Base-by-base conservation (phyloP, 371 early-diverging fungal species). In the Mucor mucedo region DNA sequence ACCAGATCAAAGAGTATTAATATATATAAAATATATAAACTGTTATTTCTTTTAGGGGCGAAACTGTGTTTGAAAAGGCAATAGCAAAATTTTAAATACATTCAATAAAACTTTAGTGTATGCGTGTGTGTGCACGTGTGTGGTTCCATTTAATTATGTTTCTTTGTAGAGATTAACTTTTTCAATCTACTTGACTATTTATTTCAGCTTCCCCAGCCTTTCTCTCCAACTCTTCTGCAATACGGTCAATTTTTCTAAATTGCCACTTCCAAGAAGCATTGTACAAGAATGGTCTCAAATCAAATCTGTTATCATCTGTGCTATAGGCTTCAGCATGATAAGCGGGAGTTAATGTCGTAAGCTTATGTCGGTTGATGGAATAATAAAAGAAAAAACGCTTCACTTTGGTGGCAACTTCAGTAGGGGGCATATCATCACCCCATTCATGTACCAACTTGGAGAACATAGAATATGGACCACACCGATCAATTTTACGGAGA, bases 291-390 rank as follows among this genome's bases (percentile, higher is more conserved):
- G 95, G 99, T 1, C 98, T 84, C 66, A 96, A 71, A 65, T 99
- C 98, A 70, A 94, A 99, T 29, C 98, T 90, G 71, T 97, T 98
- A 69, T 98, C 98, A 68, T 98, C 99, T 0, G 98, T 95, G 38
- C 93, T 92, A 73, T 98, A 98, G 0, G 91, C 85, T 63, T 96
- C 95, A 39, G 96, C 96, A 65, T 98, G 99, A 78, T 97, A 97
- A 0, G 95, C 84, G 1, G 99, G 99, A 4, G 99, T 98, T 16
- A 99, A 66, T 0, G 96, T 94, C 6, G 98, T 98, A 84, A 97
- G 87, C 79, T 99, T 99, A 86, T 99, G 99, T 39, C 99, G 87
- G 80, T 99, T 99, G 66, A 98, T 94, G 6, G 96, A 86, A 70
- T 98, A 97, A 77, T 87, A 99, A 65, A 89, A 92, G 79, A 96